Percentiles rank a stretch among this genome's conserved stretches.
Evolutionary conservation across 176 grass and related monocot species (phyloP).

Genomic region (Dactylis glomerata): DNA sequence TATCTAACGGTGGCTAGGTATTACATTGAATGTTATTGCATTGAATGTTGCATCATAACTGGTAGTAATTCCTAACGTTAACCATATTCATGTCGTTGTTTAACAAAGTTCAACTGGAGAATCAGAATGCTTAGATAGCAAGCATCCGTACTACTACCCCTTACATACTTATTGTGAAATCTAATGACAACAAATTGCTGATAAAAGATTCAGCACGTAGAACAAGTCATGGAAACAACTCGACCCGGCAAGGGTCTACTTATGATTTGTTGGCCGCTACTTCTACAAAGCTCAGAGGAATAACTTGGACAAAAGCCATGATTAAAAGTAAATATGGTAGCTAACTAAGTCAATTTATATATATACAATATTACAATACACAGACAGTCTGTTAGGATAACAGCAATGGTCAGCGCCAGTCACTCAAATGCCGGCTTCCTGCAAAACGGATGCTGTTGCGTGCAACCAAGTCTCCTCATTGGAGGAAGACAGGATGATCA

Average conservation of each 20-base stretch:
- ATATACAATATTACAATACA: conserved; percentile 30
- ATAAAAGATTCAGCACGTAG: background rate
- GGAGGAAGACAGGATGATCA: background rate
- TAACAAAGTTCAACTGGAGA: background rate
- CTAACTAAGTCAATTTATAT: conserved; percentile 1
- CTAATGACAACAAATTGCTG: background rate
- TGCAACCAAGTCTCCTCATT: background rate
- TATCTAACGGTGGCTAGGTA: too few relatives aligned
- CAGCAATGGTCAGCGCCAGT: conserved; percentile 36
- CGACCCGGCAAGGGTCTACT: background rate
- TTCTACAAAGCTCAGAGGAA: background rate
- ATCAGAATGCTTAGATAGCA: background rate
- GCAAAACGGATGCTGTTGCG: conserved; percentile 10
- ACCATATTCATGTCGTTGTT: background rate
- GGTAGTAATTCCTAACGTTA: background rate
- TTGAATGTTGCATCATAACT: too few relatives aligned
- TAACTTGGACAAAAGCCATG: background rate
- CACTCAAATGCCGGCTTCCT: conserved; percentile 4
- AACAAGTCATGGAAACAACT: background rate
- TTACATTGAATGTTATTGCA: too few relatives aligned
- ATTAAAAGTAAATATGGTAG: background rate
- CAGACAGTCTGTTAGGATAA: background rate
- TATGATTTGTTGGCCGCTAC: background rate
- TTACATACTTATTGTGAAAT: background rate
- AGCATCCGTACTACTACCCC: background rate